These are phyloP conservation scores for Nitzschia putrida DNA, from an alignment of 108 stramenopile species.

Conservation along the genomic window DNA sequence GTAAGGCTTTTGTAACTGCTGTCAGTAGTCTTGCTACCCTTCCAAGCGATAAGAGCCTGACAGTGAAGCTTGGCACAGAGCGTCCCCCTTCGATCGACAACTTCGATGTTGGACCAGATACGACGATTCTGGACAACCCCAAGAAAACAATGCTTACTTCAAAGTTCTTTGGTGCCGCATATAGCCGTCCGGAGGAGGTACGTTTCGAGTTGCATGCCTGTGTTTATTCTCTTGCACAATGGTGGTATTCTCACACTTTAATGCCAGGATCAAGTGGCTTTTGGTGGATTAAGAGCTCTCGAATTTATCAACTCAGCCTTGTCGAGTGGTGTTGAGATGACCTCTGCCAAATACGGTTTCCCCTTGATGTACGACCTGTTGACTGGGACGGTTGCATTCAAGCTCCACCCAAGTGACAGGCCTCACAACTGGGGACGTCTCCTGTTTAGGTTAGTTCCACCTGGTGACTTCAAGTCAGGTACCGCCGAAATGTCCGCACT, in stretches of 20 bases:
- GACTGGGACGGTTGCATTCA: slow-evolving; percentile 89
- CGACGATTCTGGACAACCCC: slow-evolving; percentile 81
- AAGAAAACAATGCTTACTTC: slow-evolving; percentile 84
- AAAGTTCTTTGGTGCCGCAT: slow-evolving; percentile 89
- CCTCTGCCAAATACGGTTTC: slow-evolving; percentile 91
- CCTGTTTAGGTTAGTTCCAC: slow-evolving; percentile 86
- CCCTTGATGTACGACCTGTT: slow-evolving; percentile 94
- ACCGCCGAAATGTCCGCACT: slow-evolving; percentile 92
- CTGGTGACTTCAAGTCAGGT: slow-evolving; percentile 81
- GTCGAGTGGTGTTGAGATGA: slow-evolving; percentile 83
- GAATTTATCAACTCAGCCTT: slow-evolving; percentile 85
- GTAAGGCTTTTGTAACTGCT: slow-evolving; percentile 82
- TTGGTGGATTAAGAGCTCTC: slow-evolving; percentile 85
- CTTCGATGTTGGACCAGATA: slow-evolving; percentile 82
- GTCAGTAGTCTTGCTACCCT: slow-evolving; percentile 79
- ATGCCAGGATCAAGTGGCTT: slow-evolving; percentile 77
- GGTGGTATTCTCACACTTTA: slow-evolving; percentile 7
- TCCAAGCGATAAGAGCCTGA: slow-evolving; percentile 74
- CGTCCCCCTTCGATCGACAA: slow-evolving; percentile 81
- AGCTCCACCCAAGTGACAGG: slow-evolving; percentile 91
- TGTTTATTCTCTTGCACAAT: background rate
- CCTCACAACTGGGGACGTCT: slow-evolving; percentile 93
- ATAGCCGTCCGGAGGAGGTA: slow-evolving; percentile 82
- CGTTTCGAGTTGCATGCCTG: slow-evolving; percentile 15
- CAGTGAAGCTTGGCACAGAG: slow-evolving; percentile 76